Evolutionary conservation across 2,329 filamentous ascomycete species (phyloP).

Genomic region (Penicillium sp.): DNA sequence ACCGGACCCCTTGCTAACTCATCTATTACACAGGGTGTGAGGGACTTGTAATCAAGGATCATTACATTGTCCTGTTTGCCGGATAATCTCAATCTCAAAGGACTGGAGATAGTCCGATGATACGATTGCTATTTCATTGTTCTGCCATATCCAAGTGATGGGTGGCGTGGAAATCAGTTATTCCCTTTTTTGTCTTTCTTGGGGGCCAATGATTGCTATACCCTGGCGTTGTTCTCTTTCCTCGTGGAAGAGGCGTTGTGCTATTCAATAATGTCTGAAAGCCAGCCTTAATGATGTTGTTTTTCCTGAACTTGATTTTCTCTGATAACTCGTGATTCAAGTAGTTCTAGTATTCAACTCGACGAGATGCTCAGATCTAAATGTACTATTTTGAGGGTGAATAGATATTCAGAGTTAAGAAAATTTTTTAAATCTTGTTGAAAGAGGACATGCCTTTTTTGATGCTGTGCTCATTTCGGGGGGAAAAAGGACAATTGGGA

Average conservation of each 20-base stretch:
- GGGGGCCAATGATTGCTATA: slow-evolving; percentile 5
- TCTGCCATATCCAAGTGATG: neutral
- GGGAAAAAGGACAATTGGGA: slow-evolving; percentile 25
- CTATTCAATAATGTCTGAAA: neutral
- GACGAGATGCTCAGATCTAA: neutral
- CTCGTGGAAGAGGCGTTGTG: neutral
- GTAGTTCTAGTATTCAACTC: neutral
- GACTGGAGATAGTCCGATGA: neutral
- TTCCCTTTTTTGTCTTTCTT: neutral
- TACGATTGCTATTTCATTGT: neutral
- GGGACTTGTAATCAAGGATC: neutral
- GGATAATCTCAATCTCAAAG: neutral
- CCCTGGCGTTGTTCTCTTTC: slow-evolving; percentile 2
- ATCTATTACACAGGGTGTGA: slow-evolving; percentile 18
- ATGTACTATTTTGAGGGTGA: neutral
- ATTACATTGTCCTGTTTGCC: neutral
- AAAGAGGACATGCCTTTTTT: slow-evolving; percentile 21
- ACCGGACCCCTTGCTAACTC: slow-evolving; percentile 5
- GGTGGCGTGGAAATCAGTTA: neutral
- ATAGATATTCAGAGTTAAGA: neutral
- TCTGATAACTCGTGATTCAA: neutral
- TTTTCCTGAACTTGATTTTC: neutral
- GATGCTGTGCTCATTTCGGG: slow-evolving; percentile 23
- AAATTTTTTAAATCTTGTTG: slow-evolving; percentile 13
- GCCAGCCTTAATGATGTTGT: neutral